Percentiles rank a stretch among this genome's conserved stretches.
phyloP scores from a whole-genome alignment of 768 basidiomycete species.

The Strobilomyces dryophilus region DNA sequence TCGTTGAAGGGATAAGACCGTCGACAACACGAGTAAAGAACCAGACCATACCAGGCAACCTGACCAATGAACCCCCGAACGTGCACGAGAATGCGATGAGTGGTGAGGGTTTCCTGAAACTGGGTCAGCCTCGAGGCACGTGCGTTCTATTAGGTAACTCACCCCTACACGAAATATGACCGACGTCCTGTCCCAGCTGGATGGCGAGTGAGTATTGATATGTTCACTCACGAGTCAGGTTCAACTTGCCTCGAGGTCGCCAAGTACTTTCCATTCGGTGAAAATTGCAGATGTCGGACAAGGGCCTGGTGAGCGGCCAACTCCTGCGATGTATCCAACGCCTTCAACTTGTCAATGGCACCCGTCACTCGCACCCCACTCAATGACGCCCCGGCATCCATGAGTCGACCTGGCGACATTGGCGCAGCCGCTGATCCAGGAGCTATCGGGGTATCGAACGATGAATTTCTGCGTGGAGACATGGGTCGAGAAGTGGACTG shows the following conservation, averaged over 20 bases:
- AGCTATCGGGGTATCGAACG: slow-evolving; percentile 24
- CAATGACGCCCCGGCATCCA: slow-evolving; percentile 33
- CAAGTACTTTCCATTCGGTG: slow-evolving; percentile 49
- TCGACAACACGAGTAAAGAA: neutral
- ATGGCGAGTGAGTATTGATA: slow-evolving; percentile 2
- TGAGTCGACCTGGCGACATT: slow-evolving; percentile 30
- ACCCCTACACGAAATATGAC: slow-evolving; percentile 48
- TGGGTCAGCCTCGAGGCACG: slow-evolving; percentile 12
- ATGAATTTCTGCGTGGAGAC: slow-evolving; percentile 30
- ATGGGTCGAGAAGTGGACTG: slow-evolving; percentile 30
- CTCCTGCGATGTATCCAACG: slow-evolving; percentile 38
- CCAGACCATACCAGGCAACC: slow-evolving; percentile 42
- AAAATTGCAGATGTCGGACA: slow-evolving; percentile 52
- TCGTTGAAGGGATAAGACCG: slow-evolving; percentile 18
- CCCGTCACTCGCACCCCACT: slow-evolving; percentile 38
- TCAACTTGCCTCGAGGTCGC: slow-evolving; percentile 46
- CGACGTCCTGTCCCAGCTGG: slow-evolving; percentile 49
- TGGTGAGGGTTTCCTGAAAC: slow-evolving; percentile 37
- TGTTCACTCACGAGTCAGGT: neutral
- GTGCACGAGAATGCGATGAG: slow-evolving; percentile 48
- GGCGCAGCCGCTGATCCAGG: slow-evolving; percentile 16
- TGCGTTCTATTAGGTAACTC: slow-evolving; percentile 19
- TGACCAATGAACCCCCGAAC: slow-evolving; percentile 51
- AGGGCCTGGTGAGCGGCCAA: slow-evolving; percentile 45
- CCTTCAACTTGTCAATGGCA: slow-evolving; percentile 40